These are phyloP conservation scores for Vinca major DNA, from an alignment of 305 asterid species.

Conservation along the genomic window DNA sequence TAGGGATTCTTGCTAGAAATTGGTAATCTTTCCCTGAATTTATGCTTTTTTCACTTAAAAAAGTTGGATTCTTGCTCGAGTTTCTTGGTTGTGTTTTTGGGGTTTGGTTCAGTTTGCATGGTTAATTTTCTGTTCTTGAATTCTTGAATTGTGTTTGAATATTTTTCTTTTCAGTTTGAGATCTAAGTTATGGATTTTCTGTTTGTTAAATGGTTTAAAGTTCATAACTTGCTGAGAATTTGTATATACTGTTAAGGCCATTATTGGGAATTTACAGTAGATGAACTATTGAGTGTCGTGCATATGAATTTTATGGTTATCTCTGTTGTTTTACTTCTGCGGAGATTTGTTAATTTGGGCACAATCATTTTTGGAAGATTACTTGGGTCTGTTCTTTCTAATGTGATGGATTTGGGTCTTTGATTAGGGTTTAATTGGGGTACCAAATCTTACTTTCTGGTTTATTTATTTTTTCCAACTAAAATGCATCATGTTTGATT, in stretches of 20 bases:
- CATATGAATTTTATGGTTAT: background rate
- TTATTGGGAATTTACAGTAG: background rate
- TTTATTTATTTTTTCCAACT: background rate
- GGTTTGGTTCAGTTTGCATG: background rate
- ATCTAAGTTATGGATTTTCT: background rate
- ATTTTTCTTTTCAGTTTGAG: background rate
- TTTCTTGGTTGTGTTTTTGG: background rate
- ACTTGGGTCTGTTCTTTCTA: background rate
- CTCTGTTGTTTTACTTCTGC: background rate
- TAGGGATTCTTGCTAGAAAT: background rate
- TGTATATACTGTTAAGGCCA: background rate
- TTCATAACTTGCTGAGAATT: background rate
- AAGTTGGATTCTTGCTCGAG: background rate
- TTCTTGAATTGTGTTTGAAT: background rate
- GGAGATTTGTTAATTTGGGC: background rate
- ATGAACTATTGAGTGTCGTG: background rate
- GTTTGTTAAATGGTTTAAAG: background rate
- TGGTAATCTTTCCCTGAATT: background rate
- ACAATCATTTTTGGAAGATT: background rate
- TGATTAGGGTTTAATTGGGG: slow-evolving; percentile 1
- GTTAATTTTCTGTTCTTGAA: background rate
- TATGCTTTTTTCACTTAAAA: background rate
- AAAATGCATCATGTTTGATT: background rate
- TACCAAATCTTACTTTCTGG: background rate
- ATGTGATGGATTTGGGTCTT: background rate